Base-by-base conservation (phyloP, 2,329 filamentous ascomycete species). In the Fusarium buxicola region DNA sequence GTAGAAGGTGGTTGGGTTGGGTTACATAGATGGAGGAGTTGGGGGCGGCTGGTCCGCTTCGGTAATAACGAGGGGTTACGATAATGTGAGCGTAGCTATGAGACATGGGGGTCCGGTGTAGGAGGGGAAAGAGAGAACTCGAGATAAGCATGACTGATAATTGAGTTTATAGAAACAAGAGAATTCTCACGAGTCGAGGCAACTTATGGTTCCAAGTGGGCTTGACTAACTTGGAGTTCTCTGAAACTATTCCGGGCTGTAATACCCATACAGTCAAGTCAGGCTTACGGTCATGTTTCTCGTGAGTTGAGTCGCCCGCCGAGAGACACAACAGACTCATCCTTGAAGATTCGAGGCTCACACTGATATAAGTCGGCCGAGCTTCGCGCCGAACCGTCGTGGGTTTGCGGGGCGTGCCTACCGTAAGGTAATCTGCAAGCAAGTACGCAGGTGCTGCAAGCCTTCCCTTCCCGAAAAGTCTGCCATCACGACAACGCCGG, bases 401-500 rank as follows among this genome's bases (percentile, higher is more conserved):
- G 34, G 35, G 39, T 52, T 43, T 65, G 66, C 58, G 66, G 66
- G 66, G 66, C 60, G 30, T 24, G 35, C 38, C 39, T 41, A 40
- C 21, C 6, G 32, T 7, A 13, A 50, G 21, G 12, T 25, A 40
- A n/a, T n/a, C n/a, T n/a, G n/a, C n/a, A n/a, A n/a, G n/a, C 49
- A 34, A 36, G 31, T 25, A 35, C 7, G 16, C 34, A 49, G 9
- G 41, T 28, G 28, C 25, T 55, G 44, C 45, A 54, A 45, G 55
- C 43, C 49, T 51, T 32, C 46, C 43, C 49, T 51, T 32, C 46
- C 38, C 32, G 57, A 61, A 66, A 58, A 62, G 54, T 69, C 65
- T 69, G 65, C 60, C 40, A 70, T 70, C 68, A 69, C 68, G 60
- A 70, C 63, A 69, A 54, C 36, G 28, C 30, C 45, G 24, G 30